Evolutionary conservation across 805 yeast species (phyloP), one percentile per base, ranked within the genome.

Genomic region (Kazachstania taianensis): DNA sequence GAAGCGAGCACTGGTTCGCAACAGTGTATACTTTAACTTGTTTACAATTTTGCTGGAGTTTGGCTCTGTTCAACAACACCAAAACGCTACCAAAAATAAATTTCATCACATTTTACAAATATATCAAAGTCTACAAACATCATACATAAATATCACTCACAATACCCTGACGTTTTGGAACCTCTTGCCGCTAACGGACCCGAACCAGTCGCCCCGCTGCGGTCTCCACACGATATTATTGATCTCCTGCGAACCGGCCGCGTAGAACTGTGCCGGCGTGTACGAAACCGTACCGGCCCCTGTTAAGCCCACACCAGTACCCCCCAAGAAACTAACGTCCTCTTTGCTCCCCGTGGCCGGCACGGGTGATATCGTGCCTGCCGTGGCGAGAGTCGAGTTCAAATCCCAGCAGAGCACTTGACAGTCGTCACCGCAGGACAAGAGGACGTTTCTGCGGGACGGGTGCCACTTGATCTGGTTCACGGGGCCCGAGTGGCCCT

Each of bases 401-500:
- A 78, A 57, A 51, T 81, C 86, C 78, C 86, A 78, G 13, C 75
- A 64, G 20, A 81, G 57, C 1, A 78, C 78, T 53, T 80, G 86
- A 53, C 92, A 73, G 56, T 76, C 81, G 61, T 79, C 78, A 47
- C 80, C 69, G 46, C 94, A 78, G 1, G 78, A 69, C 12, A 76
- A 46, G 14, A 89, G 56, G 20, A 70, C 55, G 41, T 80, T 76
- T 28, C 50, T 46, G 22, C 75, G 69, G 1, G 70, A 55, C 0
- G 97, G 96, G 48, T 87, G 89, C 96, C 96, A 89, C 35, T 68
- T 60, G 13, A 87, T 70, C 43, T 76, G 67, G 52, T 89, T 89
- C 17, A 89, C 72, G 1, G 81, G 66, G 0, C 76, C 74, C 19
- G 61, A 50, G 53, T 80, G 94, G 12, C 80, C 87, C 24, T 75